Conservation (phyloP, 106 monocot genomes). For the Allium cepa region DNA sequence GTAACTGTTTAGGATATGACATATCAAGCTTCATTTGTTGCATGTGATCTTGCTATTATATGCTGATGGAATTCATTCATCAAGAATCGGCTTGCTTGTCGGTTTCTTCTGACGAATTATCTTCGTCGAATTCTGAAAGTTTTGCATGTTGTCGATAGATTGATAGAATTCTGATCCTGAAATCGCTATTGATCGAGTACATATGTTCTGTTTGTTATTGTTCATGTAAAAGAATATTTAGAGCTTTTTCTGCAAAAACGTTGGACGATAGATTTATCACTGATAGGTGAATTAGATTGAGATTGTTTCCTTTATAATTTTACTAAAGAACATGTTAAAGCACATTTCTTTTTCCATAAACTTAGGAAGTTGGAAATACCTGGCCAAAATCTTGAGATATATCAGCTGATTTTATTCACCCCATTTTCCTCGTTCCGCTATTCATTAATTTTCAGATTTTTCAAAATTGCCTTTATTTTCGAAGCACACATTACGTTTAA, state of each 20-base stretch:
- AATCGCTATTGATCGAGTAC: conserved; percentile 24
- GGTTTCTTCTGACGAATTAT: conserved; percentile 45
- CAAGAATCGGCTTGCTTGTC: conserved; percentile 26
- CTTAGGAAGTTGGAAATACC: conserved; percentile 24
- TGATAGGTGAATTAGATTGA: conserved; percentile 31
- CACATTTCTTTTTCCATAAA: conserved; percentile 19
- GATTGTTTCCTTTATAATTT: conserved; percentile 35
- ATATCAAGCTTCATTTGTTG: conserved; percentile 60
- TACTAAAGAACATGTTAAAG: conserved; percentile 22
- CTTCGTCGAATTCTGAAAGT: conserved; percentile 25
- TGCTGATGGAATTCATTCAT: conserved; percentile 28
- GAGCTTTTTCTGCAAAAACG: conserved; percentile 34
- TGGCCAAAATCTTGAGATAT: conserved; percentile 50
- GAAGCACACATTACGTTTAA: too few relatives aligned
- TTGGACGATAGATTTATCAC: conserved; percentile 34
- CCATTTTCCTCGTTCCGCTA: too few relatives aligned
- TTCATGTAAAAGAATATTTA: conserved; percentile 30
- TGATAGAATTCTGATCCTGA: conserved; percentile 46
- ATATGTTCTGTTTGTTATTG: conserved; percentile 20
- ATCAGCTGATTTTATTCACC: too few relatives aligned
- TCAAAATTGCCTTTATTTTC: too few relatives aligned
- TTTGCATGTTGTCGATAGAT: conserved; percentile 24
- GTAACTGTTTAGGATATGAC: conserved; percentile 43
- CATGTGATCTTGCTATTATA: conserved; percentile 36
- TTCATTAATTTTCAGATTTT: too few relatives aligned